Percentiles rank a stretch among this genome's conserved stretches.
phyloP scores from a whole-genome alignment of 164 flowering plant species.

The Magnolia changhungtana region DNA sequence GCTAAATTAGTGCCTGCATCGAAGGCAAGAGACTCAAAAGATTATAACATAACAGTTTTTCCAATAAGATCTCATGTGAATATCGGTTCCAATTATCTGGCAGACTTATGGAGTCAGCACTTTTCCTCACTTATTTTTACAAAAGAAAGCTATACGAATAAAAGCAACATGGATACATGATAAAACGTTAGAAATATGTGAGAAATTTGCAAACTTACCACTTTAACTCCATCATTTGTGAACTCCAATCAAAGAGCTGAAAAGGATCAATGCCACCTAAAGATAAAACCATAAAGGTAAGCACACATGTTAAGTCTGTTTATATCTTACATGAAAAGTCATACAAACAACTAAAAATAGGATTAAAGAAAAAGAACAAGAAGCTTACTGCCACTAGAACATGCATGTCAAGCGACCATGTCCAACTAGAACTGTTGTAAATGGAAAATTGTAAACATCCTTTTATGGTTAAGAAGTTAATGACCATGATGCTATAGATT shows the following conservation, averaged over 20 bases:
- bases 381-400: background rate
- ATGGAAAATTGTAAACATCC: background rate
- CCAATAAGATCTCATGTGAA: background rate
- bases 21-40: background rate
- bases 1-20: background rate
- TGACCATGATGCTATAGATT: no score
- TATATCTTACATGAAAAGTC: background rate
- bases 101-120: no score
- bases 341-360: background rate
- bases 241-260: constrained; percentile 93
- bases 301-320: constrained; percentile 1
- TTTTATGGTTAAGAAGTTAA: background rate
- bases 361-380: background rate
- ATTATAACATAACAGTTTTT: background rate
- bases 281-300: constrained; percentile 7
- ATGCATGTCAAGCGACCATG: background rate
- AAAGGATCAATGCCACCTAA: constrained; percentile 89
- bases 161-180: background rate
- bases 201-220: constrained; percentile 52
- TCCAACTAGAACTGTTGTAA: background rate
- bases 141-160: no score
- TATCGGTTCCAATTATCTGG: no score
- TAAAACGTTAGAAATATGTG: background rate
- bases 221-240: constrained; percentile 73
- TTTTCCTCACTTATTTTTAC: no score